Evolutionary conservation across 2,329 filamentous ascomycete species (phyloP), one percentile per base, ranked within the genome.

Genomic region (Pyrenochaeta sp.): DNA sequence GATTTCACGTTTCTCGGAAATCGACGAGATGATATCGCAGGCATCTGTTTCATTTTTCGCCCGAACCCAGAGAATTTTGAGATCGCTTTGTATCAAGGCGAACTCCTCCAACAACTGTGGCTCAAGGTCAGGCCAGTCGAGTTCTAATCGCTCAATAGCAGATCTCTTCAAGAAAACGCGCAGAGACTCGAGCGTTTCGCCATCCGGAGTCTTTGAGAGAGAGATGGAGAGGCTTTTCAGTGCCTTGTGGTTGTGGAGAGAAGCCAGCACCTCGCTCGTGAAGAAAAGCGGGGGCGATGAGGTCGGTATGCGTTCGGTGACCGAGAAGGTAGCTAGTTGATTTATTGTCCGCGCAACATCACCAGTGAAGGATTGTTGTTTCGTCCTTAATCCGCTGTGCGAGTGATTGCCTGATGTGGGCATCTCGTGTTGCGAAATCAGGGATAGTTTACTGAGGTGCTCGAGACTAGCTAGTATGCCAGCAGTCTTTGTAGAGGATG

Each of bases 61-160:
- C n/a, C 66, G 46, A 4, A 72, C 47, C 61, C 64, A 66, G 4
- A 72, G 37, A 2, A 44, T 39, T 18, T 57, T 56, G 6, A 70
- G 43, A 6, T 30, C 29, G 18, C 14, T 43, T 40, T 12, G 59
- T 49, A 67, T 29, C 7, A 70, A 40, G 6, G 40, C 31, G 32
- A 62, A 58, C 2, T 42, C 21, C 23, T 60, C 48, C 29, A 73
- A 27, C 4, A 61, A 31, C 5, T 47, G 41, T 12, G 60, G 45
- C 5, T 65, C 49, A 2, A 72, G 27, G 18, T 61, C 48, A 1
- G 68, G 66, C 69, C 68, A 73, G 45, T 68, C 58, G 5, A 72
- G 61, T 35, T 71, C 64, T 21, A 73, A 43, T 3, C 29, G 45
- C 17, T 56, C 30, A 18, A 73, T 59, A 2, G 48, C 49, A 2